Base-by-base conservation (phyloP, 2,329 filamentous ascomycete genomes). In the Monilinia fructigena region DNA sequence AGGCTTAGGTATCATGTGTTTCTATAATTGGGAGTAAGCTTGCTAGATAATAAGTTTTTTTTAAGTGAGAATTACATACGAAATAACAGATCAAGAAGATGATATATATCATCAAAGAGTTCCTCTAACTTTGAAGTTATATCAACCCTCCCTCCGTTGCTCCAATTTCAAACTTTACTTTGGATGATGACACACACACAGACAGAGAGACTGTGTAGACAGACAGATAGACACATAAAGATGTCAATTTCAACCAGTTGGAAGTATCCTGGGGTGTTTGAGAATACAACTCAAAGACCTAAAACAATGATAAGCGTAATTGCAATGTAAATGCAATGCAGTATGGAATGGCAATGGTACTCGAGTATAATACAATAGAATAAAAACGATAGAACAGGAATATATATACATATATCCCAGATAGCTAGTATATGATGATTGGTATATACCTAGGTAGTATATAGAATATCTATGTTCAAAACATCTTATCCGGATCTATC, bases 21-120 rank as follows among this genome's bases (percentile, higher is more conserved):
- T 65, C 63, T 65, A 60, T 53, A 42, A 28, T 61, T 60, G 55
- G 63, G 45, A 11, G 63, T 31, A 60, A 45, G 63, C 45, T 47
- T 60, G 40, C 35, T 26, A 54, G 26, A 42, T 16, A 14, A 26
- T 35, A 8, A 38, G 14, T 8, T 14, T 8, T 8, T 26, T 40
- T 26, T 38, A 48, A 20, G 28, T 40, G 45, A 38, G 26, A 12
- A 40, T 1, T 4, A 50, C 0, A 2, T 16, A 50, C 23, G 31
- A 50, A 7, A 31, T 38, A 4, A 18, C 4, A 8, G 14, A 48
- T 5, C 31, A 35, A 3, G 35, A 12, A 35, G 45, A 12, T 10
- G 12, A 38, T 12, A 50, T 40, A 40, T 40, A 59, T 48, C 42
- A 47, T 47, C 16, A 8, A 35, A 59, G 18, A 35, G 26, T 47